Percentiles rank a stretch among this genome's conserved stretches.
Conservation (phyloP, 1,284 basidiomycete genomes). For the Limonomyces culmigenus region DNA sequence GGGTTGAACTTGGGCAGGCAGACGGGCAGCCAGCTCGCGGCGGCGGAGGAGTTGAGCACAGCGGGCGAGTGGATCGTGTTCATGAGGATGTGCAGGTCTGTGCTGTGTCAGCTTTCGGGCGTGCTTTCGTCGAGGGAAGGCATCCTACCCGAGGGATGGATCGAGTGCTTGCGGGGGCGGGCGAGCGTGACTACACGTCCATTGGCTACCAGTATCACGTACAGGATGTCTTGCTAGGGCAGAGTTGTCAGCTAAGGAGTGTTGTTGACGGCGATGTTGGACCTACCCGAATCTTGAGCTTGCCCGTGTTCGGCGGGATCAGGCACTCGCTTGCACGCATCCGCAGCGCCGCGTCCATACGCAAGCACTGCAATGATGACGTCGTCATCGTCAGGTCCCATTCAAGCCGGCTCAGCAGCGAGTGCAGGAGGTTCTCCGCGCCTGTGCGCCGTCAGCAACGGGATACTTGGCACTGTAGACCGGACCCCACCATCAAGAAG, state of each 20-base stretch:
- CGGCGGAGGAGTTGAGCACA: slow-evolving; percentile 51
- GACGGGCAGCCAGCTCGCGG: slow-evolving; percentile 87
- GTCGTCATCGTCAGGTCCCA: slow-evolving; percentile 67
- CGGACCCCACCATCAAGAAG: slow-evolving; percentile 56
- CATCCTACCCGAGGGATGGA: slow-evolving; percentile 74
- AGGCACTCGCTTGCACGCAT: slow-evolving; percentile 62
- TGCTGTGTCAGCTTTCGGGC: background rate
- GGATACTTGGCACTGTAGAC: background rate
- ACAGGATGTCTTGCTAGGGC: slow-evolving; percentile 61
- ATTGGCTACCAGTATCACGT: slow-evolving; percentile 71
- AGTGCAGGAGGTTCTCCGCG: slow-evolving; percentile 66
- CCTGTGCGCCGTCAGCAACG: slow-evolving; percentile 25
- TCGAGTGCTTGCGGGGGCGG: slow-evolving; percentile 82
- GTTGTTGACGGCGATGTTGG: background rate
- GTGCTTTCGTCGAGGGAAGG: background rate
- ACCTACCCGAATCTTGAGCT: too few species aligned
- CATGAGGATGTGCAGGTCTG: slow-evolving; percentile 76
- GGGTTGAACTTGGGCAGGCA: slow-evolving; percentile 94
- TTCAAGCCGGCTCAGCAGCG: slow-evolving; percentile 55
- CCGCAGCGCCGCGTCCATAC: slow-evolving; percentile 51
- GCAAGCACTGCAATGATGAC: slow-evolving; percentile 69
- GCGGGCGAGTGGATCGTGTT: slow-evolving; percentile 64
- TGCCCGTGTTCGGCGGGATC: slow-evolving; percentile 65
- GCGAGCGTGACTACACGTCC: slow-evolving; percentile 78
- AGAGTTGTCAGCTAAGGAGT: slow-evolving; percentile 1